phyloP scores from a whole-genome alignment of 2,329 filamentous ascomycete genomes.

The Penicillium sp. region DNA sequence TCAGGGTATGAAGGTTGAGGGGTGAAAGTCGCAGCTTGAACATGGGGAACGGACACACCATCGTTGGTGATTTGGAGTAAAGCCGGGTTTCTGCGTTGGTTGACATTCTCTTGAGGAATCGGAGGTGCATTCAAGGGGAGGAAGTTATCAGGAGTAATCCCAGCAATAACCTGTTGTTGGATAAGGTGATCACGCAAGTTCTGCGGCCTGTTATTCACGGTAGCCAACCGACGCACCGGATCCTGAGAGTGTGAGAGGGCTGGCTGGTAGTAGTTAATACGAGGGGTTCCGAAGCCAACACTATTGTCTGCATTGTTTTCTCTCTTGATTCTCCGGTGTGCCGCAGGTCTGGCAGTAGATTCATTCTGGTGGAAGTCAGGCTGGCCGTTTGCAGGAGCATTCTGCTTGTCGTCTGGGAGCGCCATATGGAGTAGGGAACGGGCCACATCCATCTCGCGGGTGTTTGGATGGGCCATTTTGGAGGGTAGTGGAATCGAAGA shows the following conservation, averaged over 20 bases:
- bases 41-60: conserved; percentile 23
- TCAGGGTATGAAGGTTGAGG: conserved; percentile 19
- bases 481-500: not conserved
- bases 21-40: conserved; percentile 24
- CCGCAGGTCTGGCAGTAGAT: not conserved
- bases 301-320: not conserved
- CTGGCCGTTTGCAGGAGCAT: not conserved
- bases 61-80: conserved; percentile 28
- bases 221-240: not conserved
- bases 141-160: conserved; percentile 30
- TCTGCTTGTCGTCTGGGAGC: not conserved
- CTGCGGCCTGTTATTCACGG: not conserved
- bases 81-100: conserved; percentile 7
- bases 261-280: not conserved
- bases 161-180: conserved; percentile 35
- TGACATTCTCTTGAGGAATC: not conserved
- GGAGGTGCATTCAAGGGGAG: conserved; percentile 23
- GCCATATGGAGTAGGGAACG: conserved; percentile 3
- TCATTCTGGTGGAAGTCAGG: not conserved
- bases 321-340: not conserved
- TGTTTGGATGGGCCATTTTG: conserved; percentile 1
- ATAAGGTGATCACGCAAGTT: conserved; percentile 34
- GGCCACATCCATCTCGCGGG: conserved; percentile 2
- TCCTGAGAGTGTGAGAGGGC: not conserved
- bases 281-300: not conserved